Conservation (phyloP, 176 grass and related monocot species). For the Musa beccarii region DNA sequence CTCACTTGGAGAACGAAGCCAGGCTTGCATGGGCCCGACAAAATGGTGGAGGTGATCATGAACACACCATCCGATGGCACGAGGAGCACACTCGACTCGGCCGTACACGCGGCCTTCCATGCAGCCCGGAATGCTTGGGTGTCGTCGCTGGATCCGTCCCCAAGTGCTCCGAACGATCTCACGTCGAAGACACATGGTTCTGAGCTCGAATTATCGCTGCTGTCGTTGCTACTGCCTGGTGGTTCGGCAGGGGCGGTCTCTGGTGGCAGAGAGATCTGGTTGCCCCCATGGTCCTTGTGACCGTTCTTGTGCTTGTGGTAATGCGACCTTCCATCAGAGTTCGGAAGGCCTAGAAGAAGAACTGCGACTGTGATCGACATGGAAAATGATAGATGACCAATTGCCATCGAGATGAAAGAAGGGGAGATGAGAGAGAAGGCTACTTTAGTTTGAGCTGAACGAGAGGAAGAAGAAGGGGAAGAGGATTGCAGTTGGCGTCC, state of each 20-base stretch:
- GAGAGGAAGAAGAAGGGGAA: not conserved
- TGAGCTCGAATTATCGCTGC: not conserved
- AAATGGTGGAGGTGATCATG: conserved; percentile 58
- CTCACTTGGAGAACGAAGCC: conserved; percentile 49
- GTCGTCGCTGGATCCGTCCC: conserved; percentile 44
- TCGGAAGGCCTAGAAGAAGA: conserved; percentile 19
- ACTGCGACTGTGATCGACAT: conserved; percentile 3
- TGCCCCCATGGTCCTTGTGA: not conserved
- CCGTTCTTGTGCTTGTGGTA: conserved; percentile 37
- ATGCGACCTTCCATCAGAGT: conserved; percentile 24
- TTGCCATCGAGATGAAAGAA: not conserved
- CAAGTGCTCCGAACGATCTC: conserved; percentile 42
- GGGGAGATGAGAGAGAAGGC: not conserved
- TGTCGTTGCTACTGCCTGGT: not conserved
- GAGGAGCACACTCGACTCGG: conserved; percentile 29
- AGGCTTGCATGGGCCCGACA: conserved; percentile 47
- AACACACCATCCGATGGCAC: conserved; percentile 63
- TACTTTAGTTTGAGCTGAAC: not conserved
- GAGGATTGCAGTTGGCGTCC: not conserved
- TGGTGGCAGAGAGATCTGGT: conserved; percentile 46
- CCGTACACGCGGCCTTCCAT: conserved; percentile 55
- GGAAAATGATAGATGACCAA: not conserved
- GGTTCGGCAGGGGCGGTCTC: conserved; percentile 18
- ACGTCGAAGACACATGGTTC: conserved; percentile 39
- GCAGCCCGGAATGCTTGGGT: conserved; percentile 51